phyloP scores from a whole-genome alignment of 148 eudicot genomes.

The Beta vulgaris region DNA sequence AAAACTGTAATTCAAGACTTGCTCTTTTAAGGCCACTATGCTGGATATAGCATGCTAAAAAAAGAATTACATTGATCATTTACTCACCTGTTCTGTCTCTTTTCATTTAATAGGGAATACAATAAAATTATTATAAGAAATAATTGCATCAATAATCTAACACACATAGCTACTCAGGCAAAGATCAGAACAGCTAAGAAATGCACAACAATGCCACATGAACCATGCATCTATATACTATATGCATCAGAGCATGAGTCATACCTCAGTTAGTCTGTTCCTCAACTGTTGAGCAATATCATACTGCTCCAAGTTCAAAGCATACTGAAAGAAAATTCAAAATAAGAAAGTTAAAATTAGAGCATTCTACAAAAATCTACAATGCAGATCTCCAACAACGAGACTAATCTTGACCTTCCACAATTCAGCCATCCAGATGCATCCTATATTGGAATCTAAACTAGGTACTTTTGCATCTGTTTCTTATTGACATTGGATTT shows the following conservation, averaged over 20 bases:
- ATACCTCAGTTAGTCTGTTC: constrained; percentile 89
- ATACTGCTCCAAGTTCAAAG: constrained; percentile 91
- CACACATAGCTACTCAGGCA: background rate
- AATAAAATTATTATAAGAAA: too few species aligned
- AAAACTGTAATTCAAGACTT: background rate
- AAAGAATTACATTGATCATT: background rate
- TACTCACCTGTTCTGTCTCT: background rate
- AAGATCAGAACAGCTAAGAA: background rate
- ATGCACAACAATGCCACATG: background rate
- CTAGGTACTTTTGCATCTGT: background rate
- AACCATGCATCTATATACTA: background rate
- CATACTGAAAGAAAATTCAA: constrained; percentile 57
- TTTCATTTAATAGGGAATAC: too few species aligned
- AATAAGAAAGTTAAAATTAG: background rate
- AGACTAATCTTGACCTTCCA: background rate
- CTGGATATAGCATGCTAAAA: background rate
- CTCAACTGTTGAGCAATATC: constrained; percentile 87
- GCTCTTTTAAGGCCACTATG: background rate
- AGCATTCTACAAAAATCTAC: background rate
- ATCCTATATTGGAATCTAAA: background rate
- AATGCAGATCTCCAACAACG: background rate
- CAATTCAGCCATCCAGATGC: background rate
- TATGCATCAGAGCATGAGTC: constrained; percentile 10
- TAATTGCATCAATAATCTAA: background rate
- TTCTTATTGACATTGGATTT: background rate